These are phyloP conservation scores for Thraustochytrium sp. DNA, from an alignment of 352 stramenopile genomes.

Conservation along the genomic window DNA sequence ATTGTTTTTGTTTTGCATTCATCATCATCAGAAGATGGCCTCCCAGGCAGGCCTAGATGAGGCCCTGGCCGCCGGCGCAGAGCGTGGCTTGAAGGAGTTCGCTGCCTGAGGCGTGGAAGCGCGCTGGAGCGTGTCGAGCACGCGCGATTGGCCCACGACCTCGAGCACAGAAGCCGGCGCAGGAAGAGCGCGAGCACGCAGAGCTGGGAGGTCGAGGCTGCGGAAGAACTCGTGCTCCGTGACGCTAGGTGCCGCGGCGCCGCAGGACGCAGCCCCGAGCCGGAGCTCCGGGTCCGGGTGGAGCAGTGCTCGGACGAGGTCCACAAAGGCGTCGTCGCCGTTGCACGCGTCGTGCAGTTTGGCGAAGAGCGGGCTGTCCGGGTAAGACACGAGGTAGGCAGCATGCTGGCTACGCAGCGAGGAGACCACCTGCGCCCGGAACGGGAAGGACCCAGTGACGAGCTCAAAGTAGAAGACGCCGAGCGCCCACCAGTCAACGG, in stretches of 20 bases:
- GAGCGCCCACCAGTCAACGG: constrained; percentile 96
- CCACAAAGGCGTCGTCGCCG: not conserved
- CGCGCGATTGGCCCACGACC: not conserved
- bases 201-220: not conserved
- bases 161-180: not conserved
- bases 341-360: not conserved
- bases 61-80: too few species aligned
- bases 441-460: constrained; percentile 82
- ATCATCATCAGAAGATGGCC: too few species aligned
- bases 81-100: too few species aligned
- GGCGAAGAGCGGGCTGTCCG: not conserved
- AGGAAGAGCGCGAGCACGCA: not conserved
- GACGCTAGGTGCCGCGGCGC: not conserved
- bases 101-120: not conserved
- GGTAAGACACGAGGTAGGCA: not conserved
- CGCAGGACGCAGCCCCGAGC: not conserved
- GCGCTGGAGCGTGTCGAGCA: not conserved
- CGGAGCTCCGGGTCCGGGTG: not conserved
- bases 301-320: not conserved
- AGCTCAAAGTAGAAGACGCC: constrained; percentile 83
- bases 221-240: not conserved
- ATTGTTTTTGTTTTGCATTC: too few species aligned
- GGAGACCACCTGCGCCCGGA: constrained; percentile 62
- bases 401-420: not conserved
- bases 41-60: too few species aligned